Evolutionary conservation across 106 monocot species (phyloP).

Genomic region (Dactylorhiza incarnata): DNA sequence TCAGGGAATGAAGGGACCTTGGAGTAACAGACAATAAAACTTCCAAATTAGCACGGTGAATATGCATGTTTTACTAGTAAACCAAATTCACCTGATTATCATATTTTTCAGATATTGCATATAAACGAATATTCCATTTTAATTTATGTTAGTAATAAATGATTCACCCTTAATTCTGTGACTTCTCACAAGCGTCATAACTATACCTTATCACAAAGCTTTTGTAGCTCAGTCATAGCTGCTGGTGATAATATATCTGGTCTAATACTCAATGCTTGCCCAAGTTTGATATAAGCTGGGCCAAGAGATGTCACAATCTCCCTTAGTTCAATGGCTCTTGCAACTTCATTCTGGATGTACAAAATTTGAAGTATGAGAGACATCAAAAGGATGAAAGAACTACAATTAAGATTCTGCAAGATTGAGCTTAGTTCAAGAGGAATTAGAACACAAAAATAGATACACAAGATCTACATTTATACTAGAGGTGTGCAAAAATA

Average conservation of each 20-base stretch:
- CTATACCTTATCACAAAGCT: conserved; percentile 93
- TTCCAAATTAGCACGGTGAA: conserved; percentile 12
- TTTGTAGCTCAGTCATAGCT: conserved; percentile 98
- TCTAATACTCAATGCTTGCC: conserved; percentile 93
- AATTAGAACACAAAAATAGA: neutral
- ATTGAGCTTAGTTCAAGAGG: neutral
- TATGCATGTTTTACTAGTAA: neutral
- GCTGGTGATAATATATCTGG: conserved; percentile 98
- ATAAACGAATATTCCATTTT: neutral
- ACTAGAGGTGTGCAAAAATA: no score
- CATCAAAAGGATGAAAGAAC: conserved; percentile 7
- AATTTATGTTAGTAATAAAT: neutral
- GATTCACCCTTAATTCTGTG: neutral
- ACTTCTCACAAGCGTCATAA: neutral
- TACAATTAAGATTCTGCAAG: neutral
- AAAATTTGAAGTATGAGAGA: neutral
- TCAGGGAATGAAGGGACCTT: conserved; percentile 99
- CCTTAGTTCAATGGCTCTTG: conserved; percentile 90
- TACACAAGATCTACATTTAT: neutral
- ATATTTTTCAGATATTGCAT: neutral
- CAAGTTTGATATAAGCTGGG: conserved; percentile 99
- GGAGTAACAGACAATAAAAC: conserved; percentile 14
- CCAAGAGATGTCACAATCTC: conserved; percentile 98
- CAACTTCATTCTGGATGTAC: conserved; percentile 78
- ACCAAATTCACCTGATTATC: neutral